A percentile compares a stretch with the other conserved stretches of the same genome.
Conservation (phyloP, 1,139 yeast species). For the Trichomonascaceae sp. region DNA sequence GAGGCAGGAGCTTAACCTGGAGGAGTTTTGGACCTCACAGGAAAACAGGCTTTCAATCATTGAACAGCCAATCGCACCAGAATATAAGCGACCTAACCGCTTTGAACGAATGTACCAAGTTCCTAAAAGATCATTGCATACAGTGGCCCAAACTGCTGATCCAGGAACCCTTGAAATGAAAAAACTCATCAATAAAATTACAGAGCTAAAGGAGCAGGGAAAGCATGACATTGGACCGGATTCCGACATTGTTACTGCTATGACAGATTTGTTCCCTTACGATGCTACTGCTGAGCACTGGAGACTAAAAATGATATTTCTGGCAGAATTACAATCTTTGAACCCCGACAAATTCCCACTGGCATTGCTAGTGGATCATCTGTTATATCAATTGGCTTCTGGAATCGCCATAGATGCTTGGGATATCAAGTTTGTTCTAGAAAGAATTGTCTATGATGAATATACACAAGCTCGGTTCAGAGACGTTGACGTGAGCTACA, state of each 20-base stretch:
- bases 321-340: constrained; percentile 36
- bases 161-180: constrained; percentile 1
- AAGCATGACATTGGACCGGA: background rate
- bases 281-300: constrained; percentile 32
- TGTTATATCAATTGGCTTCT: constrained; percentile 28
- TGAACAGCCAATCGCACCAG: background rate
- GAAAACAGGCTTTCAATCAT: constrained; percentile 7
- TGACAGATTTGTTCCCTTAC: constrained; percentile 28
- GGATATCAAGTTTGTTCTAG: constrained; percentile 29
- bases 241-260: constrained; percentile 22
- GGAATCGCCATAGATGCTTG: constrained; percentile 26
- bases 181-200: background rate
- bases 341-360: constrained; percentile 34
- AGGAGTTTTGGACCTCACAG: constrained; percentile 46
- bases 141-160: constrained; percentile 4
- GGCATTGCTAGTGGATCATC: constrained; percentile 22
- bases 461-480: constrained; percentile 6
- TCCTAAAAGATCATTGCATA: constrained; percentile 5
- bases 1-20: constrained; percentile 62
- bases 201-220: background rate
- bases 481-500: constrained; percentile 7
- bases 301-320: constrained; percentile 36
- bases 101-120: constrained; percentile 9
- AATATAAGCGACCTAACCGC: constrained; percentile 1
- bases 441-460: constrained; percentile 26